phyloP scores from a whole-genome alignment of 805 yeast species.

The Myxozyma nipponensis region DNA sequence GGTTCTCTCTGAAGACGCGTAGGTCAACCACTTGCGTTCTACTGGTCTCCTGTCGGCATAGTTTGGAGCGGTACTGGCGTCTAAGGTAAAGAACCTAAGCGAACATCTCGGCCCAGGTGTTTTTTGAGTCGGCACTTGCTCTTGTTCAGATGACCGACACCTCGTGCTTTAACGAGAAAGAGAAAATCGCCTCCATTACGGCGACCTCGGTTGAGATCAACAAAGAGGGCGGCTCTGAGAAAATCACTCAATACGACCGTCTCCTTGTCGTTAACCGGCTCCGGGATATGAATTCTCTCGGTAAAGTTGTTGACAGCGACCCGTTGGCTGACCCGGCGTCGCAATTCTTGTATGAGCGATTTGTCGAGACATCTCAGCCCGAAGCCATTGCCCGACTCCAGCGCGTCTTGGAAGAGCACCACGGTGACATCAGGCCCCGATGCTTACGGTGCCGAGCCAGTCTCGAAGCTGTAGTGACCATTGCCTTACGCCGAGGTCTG shows the following conservation, averaged over 20 bases:
- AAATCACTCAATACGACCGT: conserved; percentile 2
- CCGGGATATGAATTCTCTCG: conserved; percentile 16
- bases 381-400: conserved; percentile 43
- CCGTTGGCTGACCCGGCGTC: conserved; percentile 18
- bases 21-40: no score
- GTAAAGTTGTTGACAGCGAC: conserved; percentile 11
- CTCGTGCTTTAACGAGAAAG: neutral
- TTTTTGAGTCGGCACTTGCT: neutral
- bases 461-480: conserved; percentile 18
- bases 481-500: conserved; percentile 61
- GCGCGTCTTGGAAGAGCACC: conserved; percentile 43
- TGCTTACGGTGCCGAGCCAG: conserved; percentile 15
- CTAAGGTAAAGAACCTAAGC: no score
- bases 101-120: neutral
- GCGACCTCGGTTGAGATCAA: no score
- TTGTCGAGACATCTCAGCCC: conserved; percentile 26
- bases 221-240: neutral
- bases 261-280: conserved; percentile 11
- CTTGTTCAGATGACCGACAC: neutral
- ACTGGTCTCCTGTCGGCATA: no score
- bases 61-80: no score
- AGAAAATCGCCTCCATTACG: neutral
- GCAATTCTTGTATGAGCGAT: conserved; percentile 6
- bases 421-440: conserved; percentile 42
- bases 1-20: no score